These are phyloP conservation scores for Kitagawia praeruptora DNA, from an alignment of 129 eudicot genomes.

Conservation along the genomic window DNA sequence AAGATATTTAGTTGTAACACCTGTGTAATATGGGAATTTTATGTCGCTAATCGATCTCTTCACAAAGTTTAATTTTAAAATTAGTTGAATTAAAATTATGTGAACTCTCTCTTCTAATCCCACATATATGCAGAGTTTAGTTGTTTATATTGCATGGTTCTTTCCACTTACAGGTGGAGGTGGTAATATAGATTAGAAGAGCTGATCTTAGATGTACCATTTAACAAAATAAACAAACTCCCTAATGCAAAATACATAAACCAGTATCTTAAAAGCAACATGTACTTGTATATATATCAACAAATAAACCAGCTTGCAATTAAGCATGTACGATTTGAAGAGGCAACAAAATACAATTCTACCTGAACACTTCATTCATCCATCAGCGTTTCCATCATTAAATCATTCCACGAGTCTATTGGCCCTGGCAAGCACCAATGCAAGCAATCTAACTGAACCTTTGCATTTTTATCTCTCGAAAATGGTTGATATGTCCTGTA, in stretches of 20 bases:
- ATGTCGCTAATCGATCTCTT: background rate
- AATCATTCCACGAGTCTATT: slow-evolving; percentile 83
- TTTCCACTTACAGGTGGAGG: background rate
- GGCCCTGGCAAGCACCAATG: slow-evolving; percentile 99
- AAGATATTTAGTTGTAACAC: background rate
- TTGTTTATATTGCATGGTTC: background rate
- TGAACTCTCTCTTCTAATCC: background rate
- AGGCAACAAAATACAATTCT: background rate
- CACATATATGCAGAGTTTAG: background rate
- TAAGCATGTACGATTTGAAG: background rate
- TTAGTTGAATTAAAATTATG: too few species aligned
- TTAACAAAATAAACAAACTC: background rate
- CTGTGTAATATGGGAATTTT: background rate
- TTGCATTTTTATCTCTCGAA: slow-evolving; percentile 32
- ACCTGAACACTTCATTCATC: slow-evolving; percentile 7
- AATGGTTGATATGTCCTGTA: slow-evolving; percentile 60
- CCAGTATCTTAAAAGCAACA: background rate
- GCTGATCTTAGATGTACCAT: background rate
- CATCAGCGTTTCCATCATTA: slow-evolving; percentile 47
- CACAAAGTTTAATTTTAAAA: background rate
- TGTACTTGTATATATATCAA: background rate
- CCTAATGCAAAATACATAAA: background rate
- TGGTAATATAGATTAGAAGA: background rate
- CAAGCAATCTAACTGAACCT: slow-evolving; percentile 70
- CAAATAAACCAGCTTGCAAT: background rate